These are phyloP conservation scores for Calocera viscosa DNA, from an alignment of 768 basidiomycete genomes.

Conservation along the genomic window DNA sequence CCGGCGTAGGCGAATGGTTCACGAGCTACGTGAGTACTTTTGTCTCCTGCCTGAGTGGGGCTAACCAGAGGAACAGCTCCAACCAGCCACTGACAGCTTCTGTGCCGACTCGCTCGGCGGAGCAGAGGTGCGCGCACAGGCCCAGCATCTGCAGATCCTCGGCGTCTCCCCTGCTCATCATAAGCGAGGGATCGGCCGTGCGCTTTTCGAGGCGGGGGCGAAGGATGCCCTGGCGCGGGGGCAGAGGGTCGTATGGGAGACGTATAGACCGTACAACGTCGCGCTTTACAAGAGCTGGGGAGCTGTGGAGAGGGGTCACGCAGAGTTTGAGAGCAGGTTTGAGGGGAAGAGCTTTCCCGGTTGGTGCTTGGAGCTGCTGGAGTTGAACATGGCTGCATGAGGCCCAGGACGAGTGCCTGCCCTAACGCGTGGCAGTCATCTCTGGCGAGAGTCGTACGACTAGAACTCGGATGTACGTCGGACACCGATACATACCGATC, in stretches of 20 bases:
- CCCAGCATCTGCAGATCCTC: not conserved
- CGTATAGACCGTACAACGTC: not conserved
- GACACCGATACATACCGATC: too few relatives aligned
- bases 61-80: not conserved
- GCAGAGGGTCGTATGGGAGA: not conserved
- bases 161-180: not conserved
- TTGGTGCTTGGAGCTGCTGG: not conserved
- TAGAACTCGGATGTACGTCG: too few relatives aligned
- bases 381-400: not conserved
- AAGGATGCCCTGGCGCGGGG: not conserved
- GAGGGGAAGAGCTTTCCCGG: not conserved
- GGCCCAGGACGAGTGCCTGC: too few relatives aligned
- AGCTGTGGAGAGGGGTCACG: not conserved
- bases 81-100: not conserved
- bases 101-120: not conserved
- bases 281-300: not conserved
- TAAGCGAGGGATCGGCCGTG: not conserved
- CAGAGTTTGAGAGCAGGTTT: slow-evolving; percentile 1
- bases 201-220: not conserved
- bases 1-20: not conserved
- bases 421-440: too few relatives aligned
- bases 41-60: not conserved
- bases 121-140: not conserved
- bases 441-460: too few relatives aligned
- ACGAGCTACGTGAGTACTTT: not conserved